A percentile compares a stretch with the other conserved stretches of the same genome.
Evolutionary conservation across 2,329 filamentous ascomycete genomes (phyloP).

Genomic region (Botryotinia convoluta): DNA sequence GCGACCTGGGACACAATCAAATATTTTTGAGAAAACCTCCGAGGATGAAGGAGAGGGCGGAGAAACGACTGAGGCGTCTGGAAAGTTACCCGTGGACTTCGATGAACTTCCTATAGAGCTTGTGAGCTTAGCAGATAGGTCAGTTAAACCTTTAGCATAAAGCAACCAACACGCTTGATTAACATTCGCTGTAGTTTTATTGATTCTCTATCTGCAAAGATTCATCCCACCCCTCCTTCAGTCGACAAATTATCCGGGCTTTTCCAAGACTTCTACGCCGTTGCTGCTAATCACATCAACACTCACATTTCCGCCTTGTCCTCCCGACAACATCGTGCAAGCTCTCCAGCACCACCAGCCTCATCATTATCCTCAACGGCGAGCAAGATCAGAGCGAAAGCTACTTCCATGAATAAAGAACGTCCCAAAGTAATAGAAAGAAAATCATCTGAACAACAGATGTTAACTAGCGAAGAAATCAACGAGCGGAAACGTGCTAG

Average conservation of each 20-base stretch:
- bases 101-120: conserved; percentile 94
- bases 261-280: conserved; percentile 91
- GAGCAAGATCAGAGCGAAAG: conserved; percentile 55
- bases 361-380: conserved; percentile 56
- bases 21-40: conserved; percentile 43
- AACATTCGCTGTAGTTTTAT: conserved; percentile 64
- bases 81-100: conserved; percentile 51
- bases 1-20: conserved; percentile 29
- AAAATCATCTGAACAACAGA: conserved; percentile 63
- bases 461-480: conserved; percentile 87
- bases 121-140: conserved; percentile 85
- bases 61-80: conserved; percentile 20
- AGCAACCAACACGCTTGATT: neutral
- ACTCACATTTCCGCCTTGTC: conserved; percentile 83
- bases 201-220: conserved; percentile 82
- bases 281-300: conserved; percentile 76
- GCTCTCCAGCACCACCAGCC: conserved; percentile 53
- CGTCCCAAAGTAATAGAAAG: conserved; percentile 44
- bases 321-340: conserved; percentile 68
- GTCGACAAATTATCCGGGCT: conserved; percentile 80
- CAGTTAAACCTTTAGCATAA: conserved; percentile 24
- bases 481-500: conserved; percentile 75
- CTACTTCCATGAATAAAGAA: conserved; percentile 54
- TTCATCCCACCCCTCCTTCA: conserved; percentile 77
- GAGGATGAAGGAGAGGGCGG: conserved; percentile 38